Percentiles rank a stretch among this genome's conserved stretches.
Conservation (phyloP, 192 early-diverging fungal species). For the Coemansia sp. region DNA sequence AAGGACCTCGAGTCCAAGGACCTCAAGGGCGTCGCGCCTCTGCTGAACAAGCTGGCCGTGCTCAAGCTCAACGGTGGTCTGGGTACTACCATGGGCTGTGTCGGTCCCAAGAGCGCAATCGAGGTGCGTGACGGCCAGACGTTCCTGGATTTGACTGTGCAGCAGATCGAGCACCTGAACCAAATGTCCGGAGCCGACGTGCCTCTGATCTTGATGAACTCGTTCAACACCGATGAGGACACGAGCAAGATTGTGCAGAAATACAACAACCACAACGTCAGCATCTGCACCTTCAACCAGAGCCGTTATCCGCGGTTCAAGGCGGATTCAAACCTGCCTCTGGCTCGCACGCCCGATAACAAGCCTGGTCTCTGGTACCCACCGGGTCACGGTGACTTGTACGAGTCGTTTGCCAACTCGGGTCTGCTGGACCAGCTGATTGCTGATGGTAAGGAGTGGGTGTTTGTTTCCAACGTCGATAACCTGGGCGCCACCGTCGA, state of each 20-base stretch:
- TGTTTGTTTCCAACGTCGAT: conserved; percentile 99
- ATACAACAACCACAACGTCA: conserved; percentile 86
- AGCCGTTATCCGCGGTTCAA: conserved; percentile 88
- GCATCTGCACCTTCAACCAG: conserved; percentile 98
- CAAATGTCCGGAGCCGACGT: conserved; percentile 82
- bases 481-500: conserved; percentile 98
- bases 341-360: conserved; percentile 68
- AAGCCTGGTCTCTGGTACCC: conserved; percentile 69
- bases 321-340: conserved; percentile 87
- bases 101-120: conserved; percentile 97
- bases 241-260: conserved; percentile 98
- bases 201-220: conserved; percentile 99
- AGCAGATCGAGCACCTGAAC: conserved; percentile 98
- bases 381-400: conserved; percentile 98
- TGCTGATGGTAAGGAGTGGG: conserved; percentile 94
- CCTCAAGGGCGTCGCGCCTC: conserved; percentile 44
- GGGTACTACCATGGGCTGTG: conserved; percentile 99
- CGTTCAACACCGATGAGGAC: conserved; percentile 99
- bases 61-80: conserved; percentile 99
- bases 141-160: conserved; percentile 96
- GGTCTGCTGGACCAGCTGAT: conserved; percentile 92
- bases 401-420: conserved; percentile 88
- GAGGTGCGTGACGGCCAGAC: conserved; percentile 99
- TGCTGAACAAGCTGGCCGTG: conserved; percentile 90
- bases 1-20: conserved; percentile 56